Base-by-base conservation (phyloP, 1,139 yeast genomes). In the Candida buenavistaensis region DNA sequence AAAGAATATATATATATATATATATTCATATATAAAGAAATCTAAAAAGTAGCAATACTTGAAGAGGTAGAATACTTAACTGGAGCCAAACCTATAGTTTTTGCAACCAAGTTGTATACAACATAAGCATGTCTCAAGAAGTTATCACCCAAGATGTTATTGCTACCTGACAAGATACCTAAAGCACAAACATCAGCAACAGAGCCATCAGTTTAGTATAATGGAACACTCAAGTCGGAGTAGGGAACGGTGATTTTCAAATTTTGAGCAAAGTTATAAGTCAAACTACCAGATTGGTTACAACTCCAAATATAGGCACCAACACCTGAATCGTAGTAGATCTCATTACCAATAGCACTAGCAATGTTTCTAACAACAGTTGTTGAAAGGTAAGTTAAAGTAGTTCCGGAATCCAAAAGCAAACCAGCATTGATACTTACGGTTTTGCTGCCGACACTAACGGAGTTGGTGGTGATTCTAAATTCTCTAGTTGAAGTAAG, bases 41-140 rank as follows among this genome's bases (percentile, higher is more conserved):
- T 17, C 19, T 17, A 17, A 16, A 26, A n/a, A 17, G 28, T 6
- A n/a, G 27, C 12, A 13, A 33, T 11, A 11, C 13, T 16, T 4
- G 36, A 33, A 3, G n/a, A 14, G 10, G 32, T n/a, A 14, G 36
- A 20, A 25, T 47, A 49, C 40, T 57, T 57, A 6, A 80, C 81
- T 45, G 74, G 82, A 2, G 89, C 95, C 35, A 87, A 35, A 1
- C 80, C 78, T 17, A 86, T 61, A 49, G 75, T 75, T 36, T 63
- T 54, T 40, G 70, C 71, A 19, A 80, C 86, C 44, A 84, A 60
- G 54, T 86, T 90, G 47, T 75, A 85, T 32, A 83, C 92, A 35
- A 80, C 74, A 52, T 85, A 85, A 6, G 83, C 86, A 30, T 75
- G 65, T 36, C 83, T 69, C 49, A 86, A 59, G 59, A 85, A 78